Conservation (phyloP, 805 yeast genomes). For the Hanseniaspora lachancei region DNA sequence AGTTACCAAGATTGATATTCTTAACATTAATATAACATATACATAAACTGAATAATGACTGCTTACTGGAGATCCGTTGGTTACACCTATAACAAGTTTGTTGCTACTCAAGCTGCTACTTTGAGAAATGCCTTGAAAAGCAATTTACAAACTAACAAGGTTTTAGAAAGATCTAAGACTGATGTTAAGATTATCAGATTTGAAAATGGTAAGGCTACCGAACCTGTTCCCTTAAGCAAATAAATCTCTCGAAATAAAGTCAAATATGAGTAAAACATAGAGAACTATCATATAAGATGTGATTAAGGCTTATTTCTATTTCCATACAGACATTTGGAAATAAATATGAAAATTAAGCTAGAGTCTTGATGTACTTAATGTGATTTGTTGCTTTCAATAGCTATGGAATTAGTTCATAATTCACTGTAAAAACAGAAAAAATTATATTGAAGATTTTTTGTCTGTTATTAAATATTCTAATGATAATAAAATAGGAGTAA, state of each 20-base stretch:
- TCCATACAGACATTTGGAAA: no score
- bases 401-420: no score
- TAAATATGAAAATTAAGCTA: no score
- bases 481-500: background rate
- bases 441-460: background rate
- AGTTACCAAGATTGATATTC: background rate
- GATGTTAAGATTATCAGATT: constrained; percentile 64
- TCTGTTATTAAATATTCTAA: background rate
- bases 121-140: constrained; percentile 80
- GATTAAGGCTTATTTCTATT: no score
- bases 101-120: constrained; percentile 80
- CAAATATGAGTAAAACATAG: background rate
- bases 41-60: constrained; percentile 31
- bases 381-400: no score
- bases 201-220: constrained; percentile 45
- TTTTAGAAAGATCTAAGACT: constrained; percentile 52
- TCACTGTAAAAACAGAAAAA: background rate
- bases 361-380: no score
- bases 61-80: constrained; percentile 55
- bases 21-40: background rate
- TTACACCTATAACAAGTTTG: constrained; percentile 67
- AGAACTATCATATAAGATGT: background rate
- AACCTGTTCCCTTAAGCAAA: constrained; percentile 26
- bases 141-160: constrained; percentile 60
- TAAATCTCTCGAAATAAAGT: constrained; percentile 1